Conservation (phyloP, 2,329 filamentous ascomycete genomes). For the Cytospora piceicola region DNA sequence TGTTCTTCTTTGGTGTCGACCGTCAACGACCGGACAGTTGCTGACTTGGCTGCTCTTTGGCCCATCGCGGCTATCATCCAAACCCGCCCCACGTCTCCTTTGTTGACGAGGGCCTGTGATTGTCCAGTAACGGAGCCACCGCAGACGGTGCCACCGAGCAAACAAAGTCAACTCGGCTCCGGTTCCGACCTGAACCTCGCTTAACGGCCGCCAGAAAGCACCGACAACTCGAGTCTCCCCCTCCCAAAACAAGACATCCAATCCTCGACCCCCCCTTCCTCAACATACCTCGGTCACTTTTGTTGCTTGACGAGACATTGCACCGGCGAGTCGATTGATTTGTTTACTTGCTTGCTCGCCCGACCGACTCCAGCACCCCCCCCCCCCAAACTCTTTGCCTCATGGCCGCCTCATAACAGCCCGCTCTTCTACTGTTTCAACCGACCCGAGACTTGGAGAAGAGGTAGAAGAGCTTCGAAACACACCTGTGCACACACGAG, state of each 20-base stretch:
- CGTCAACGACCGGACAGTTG: conserved; percentile 16
- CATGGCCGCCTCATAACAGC: conserved; percentile 22
- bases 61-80: conserved; percentile 13
- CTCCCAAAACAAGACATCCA: conserved; percentile 2
- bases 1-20: neutral
- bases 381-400: conserved; percentile 6
- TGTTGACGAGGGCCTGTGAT: conserved; percentile 5
- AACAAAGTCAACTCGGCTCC: neutral
- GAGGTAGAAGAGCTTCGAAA: conserved; percentile 9
- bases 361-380: neutral
- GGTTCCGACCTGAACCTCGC: neutral
- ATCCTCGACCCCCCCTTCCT: no score
- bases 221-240: conserved; percentile 7
- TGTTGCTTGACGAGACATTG: conserved; percentile 6
- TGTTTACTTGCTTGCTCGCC: conserved; percentile 24
- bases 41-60: conserved; percentile 5
- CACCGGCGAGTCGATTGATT: conserved; percentile 13
- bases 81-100: conserved; percentile 20
- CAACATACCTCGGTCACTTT: neutral
- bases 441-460: conserved; percentile 1
- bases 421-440: neutral
- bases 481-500: neutral
- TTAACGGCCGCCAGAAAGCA: neutral
- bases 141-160: conserved; percentile 5
- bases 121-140: conserved; percentile 3